Evolutionary conservation across 2,329 filamentous ascomycete species (phyloP).

Genomic region (Trichoderma sp.): DNA sequence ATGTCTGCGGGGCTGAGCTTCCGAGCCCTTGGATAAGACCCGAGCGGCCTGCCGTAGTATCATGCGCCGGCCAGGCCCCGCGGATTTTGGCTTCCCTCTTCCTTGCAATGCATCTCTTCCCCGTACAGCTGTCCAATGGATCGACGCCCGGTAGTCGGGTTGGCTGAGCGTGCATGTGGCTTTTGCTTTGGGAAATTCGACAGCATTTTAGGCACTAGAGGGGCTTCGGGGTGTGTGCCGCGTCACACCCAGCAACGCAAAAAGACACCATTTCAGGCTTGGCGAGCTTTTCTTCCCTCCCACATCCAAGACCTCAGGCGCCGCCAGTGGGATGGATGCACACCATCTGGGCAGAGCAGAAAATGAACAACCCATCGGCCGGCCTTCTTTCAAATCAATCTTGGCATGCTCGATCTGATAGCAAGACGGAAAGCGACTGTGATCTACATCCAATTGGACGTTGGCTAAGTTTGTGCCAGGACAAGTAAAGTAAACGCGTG

Average conservation of each 20-base stretch:
- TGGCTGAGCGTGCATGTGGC: not conserved
- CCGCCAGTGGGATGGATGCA: not conserved
- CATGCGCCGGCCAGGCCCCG: not conserved
- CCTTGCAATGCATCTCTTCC: not conserved
- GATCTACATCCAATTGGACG: not conserved
- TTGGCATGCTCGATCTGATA: slow-evolving; percentile 9
- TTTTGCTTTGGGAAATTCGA: not conserved
- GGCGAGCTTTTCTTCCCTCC: slow-evolving; percentile 4
- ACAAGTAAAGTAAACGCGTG: not conserved
- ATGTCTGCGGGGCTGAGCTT: not conserved
- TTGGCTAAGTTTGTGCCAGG: not conserved
- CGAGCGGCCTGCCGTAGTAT: slow-evolving; percentile 8
- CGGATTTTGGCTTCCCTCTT: not conserved
- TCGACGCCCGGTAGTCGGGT: not conserved
- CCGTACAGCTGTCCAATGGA: slow-evolving; percentile 10
- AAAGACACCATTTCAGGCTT: slow-evolving; percentile 19
- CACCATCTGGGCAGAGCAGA: not conserved
- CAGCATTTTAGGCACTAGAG: not conserved
- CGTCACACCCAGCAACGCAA: slow-evolving; percentile 3
- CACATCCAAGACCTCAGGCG: not conserved
- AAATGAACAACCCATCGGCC: not conserved
- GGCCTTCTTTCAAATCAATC: not conserved
- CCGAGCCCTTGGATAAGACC: slow-evolving; percentile 12
- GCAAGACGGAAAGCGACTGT: not conserved
- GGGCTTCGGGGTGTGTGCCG: not conserved